Evolutionary conservation across 192 early-diverging fungal species (phyloP).

Genomic region (Coemansia sp.): DNA sequence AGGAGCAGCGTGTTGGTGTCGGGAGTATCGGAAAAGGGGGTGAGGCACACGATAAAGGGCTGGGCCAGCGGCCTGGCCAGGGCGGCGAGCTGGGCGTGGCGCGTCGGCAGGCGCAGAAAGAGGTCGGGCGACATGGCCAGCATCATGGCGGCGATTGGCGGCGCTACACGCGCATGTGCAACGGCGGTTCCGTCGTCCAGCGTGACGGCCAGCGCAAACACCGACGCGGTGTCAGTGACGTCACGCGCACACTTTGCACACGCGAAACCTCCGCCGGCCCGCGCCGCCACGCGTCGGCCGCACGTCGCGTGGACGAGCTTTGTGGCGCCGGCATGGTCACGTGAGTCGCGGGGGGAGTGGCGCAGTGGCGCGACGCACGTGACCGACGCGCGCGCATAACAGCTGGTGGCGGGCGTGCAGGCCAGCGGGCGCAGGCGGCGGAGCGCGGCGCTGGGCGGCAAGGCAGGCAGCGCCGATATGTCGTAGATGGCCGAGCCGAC

Average conservation of each 20-base stretch:
- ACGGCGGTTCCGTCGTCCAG: slow-evolving; percentile 37
- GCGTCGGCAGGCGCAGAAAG: slow-evolving; percentile 28
- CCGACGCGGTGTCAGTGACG: not conserved
- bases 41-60: slow-evolving; percentile 29
- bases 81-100: slow-evolving; percentile 13
- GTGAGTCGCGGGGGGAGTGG: slow-evolving; percentile 11
- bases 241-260: not conserved
- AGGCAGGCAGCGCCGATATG: slow-evolving; percentile 23
- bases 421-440: not conserved
- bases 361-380: not conserved
- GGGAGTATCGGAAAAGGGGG: not conserved
- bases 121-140: slow-evolving; percentile 25
- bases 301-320: slow-evolving; percentile 28
- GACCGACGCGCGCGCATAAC: not conserved
- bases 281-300: not conserved
- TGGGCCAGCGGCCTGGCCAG: slow-evolving; percentile 16
- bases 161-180: not conserved
- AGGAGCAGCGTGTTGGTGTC: not conserved
- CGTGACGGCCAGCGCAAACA: slow-evolving; percentile 8
- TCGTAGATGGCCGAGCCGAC: slow-evolving; percentile 14
- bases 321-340: slow-evolving; percentile 33
- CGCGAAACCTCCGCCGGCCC: not conserved
- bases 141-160: slow-evolving; percentile 12
- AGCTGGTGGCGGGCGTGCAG: not conserved
- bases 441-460: slow-evolving; percentile 27